Evolutionary conservation across 306 rosid species (phyloP).

Genomic region (Dicorynia guianensis): DNA sequence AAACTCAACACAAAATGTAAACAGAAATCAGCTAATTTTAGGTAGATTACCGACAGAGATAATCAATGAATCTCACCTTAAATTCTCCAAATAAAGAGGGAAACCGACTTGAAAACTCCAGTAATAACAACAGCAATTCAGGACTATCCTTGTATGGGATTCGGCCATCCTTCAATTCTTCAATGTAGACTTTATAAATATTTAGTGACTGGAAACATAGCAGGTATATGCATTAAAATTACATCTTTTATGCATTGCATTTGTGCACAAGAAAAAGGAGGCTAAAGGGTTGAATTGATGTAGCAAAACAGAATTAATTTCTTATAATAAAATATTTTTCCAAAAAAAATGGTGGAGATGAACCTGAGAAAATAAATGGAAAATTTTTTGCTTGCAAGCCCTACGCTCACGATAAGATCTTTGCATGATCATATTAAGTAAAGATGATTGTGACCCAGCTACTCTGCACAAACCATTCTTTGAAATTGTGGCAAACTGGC

Average conservation of each 20-base stretch:
- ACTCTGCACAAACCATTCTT: conserved; percentile 88
- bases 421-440: conserved; percentile 60
- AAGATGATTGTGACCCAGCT: conserved; percentile 72
- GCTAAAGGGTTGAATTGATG: conserved; percentile 18
- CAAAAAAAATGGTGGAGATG: conserved; percentile 20
- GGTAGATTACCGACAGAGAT: background rate
- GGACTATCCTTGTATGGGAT: conserved; percentile 83
- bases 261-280: background rate
- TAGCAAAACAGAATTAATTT: conserved; percentile 5
- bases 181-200: conserved; percentile 68
- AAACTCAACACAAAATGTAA: conserved; percentile 16
- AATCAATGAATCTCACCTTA: conserved; percentile 61
- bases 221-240: conserved; percentile 17
- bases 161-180: conserved; percentile 66
- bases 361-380: conserved; percentile 83
- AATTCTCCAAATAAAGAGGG: conserved; percentile 62
- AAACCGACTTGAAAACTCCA: conserved; percentile 69
- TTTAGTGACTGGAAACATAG: conserved; percentile 63
- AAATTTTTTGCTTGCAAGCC: conserved; percentile 74
- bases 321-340: no score
- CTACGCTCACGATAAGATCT: conserved; percentile 68
- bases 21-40: background rate
- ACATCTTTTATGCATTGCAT: background rate
- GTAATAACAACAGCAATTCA: conserved; percentile 65
- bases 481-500: conserved; percentile 72